Base-by-base conservation (phyloP, 139 green algal species). In the Diplosphaera chodatii region DNA sequence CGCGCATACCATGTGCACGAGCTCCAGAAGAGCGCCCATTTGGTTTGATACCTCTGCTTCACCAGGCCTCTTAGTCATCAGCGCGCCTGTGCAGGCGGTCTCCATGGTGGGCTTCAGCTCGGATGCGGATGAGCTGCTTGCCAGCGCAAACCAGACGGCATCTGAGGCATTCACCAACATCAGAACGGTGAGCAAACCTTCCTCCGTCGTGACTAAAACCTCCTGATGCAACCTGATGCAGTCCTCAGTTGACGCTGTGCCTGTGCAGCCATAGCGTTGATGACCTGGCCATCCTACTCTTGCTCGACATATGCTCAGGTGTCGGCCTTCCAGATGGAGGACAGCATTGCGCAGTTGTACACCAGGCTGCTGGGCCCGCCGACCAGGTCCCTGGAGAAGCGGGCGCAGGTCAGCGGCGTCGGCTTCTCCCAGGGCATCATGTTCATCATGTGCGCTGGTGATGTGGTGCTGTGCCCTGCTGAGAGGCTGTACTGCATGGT, bases 91-190 rank as follows among this genome's bases (percentile, higher is more conserved):
- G 37, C 64, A 78, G 40, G 74, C 83, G 40, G 86, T 82, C 70
- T 84, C 89, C 67, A 81, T 85, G 34, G 68, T 80, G 30, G 83
- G 82, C 63, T 74, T 79, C 68, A 72, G 32, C 18, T 69, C 6
- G 16, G 64, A 74, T 64, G 84, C 74, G 18, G 70, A 71, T 33
- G 74, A 91, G 78, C 56, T 87, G 32, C 92, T 87, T 79, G 78
- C 81, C 4, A 63, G 33, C 20, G 85, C 90, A 74, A 93, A 94
- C 73, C 80, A 89, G 72, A 82, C 78, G 5, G 89, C 89, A 16
- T 71, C 74, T 0, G 90, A 96, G 66, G 87, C 87, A 16, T 85
- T 96, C 41, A 40, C 62, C 13, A 80, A 77, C 74, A 91, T 93
- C 37, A 78, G 88, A 48, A 86, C 88, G 67, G 73, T 90, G 56